Conservation (phyloP, 176 grass and related monocot genomes). For the Triticum dicoccoides region DNA sequence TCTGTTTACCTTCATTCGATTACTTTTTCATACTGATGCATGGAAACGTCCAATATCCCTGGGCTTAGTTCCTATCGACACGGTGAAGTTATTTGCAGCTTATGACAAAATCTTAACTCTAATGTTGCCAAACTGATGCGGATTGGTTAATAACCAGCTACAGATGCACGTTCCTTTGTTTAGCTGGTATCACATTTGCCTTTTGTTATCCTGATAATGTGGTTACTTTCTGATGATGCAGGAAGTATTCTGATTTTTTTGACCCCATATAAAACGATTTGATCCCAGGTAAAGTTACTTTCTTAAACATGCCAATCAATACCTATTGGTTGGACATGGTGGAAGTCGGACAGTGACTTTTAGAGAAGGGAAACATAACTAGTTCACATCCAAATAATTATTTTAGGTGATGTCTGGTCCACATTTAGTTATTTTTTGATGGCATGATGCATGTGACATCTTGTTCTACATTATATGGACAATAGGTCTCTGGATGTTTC, state of each 20-base stretch:
- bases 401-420: conserved; percentile 16
- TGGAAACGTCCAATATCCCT: conserved; percentile 8
- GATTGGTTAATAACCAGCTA: conserved; percentile 1
- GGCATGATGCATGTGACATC: not conserved
- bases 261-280: not conserved
- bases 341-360: conserved; percentile 14
- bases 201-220: conserved; percentile 19
- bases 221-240: conserved; percentile 23
- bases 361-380: not conserved
- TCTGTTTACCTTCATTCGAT: conserved; percentile 18
- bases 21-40: conserved; percentile 14
- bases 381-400: not conserved
- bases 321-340: conserved; percentile 6
- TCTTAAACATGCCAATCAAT: not conserved
- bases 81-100: conserved; percentile 9
- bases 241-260: not conserved
- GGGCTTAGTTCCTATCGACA: not conserved
- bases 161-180: conserved; percentile 7
- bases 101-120: conserved; percentile 17
- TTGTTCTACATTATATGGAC: not conserved
- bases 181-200: conserved; percentile 5
- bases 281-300: not conserved
- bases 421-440: conserved; percentile 9
- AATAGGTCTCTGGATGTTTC: not conserved
- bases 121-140: conserved; percentile 1